Base-by-base conservation (phyloP, 1,284 basidiomycete genomes). In the Salmacisia buchloeana region DNA sequence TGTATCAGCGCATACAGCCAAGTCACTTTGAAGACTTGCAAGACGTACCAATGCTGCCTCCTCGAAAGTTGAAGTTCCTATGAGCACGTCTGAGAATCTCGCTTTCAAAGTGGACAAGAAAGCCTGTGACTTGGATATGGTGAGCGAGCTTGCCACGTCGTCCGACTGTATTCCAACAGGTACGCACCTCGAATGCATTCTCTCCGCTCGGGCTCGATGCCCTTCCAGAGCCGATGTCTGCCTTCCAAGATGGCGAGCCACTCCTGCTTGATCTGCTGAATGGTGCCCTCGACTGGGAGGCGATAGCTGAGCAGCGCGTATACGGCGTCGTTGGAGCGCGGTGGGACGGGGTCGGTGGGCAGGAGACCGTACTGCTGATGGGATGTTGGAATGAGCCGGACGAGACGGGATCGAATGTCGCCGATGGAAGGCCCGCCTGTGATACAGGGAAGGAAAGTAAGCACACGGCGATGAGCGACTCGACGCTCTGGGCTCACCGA, bases 231-330 rank as follows among this genome's bases (percentile, higher is more conserved):
- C 1, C 74, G 69, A 74, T 91, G 93, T 31, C 85, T 84, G 0
- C 94, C 94, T 81, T 97, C 94, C 13, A 97, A 89, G 65, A 97
- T 92, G 66, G 91, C 87, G 69, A 89, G 84, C 92, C 93, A 97
- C 71, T 91, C 85, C 34, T 91, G 90, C 65, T 91, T 86, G n/a
- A 91, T 91, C 65, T 87, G 86, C 58, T 85, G 84, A 70, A 92
- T 89, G 0, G 86, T 82, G 18, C 83, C 85, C 27, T 85, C 82
- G 0, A 85, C 81, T 2, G 91, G 89, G 36, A 96, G 84, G 1
- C 93, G 86, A 79, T 94, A 87, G 1, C 89, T 86, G 49, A 97
- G 84, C 9, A 97, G 84, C 43, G 83, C 83, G 61, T 87, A 86
- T 66, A 92, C 89, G 12, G 88, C 86, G 31, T 72, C 62, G 57